Conservation (phyloP, 1,284 basidiomycete species). For the Tilletia horrida region DNA sequence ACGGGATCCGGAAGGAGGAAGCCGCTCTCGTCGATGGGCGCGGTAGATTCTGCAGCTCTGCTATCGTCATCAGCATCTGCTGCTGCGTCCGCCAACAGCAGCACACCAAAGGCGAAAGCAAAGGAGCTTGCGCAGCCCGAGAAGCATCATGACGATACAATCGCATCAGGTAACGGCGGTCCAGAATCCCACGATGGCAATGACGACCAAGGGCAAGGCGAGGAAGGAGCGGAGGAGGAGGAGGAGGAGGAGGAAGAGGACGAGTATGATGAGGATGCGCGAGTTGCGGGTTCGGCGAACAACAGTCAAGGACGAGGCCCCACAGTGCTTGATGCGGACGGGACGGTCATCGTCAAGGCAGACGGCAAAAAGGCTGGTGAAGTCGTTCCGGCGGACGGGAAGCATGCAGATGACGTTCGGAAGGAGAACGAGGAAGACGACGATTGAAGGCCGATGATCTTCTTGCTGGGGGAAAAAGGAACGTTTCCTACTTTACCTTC, state of each 20-base stretch:
- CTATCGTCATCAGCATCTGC: neutral
- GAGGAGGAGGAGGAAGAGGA: conserved; percentile 11
- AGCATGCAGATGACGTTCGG: no score
- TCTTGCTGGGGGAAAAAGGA: no score
- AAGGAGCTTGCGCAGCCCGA: neutral
- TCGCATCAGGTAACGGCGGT: neutral
- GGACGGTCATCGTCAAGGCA: no score
- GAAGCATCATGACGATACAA: neutral
- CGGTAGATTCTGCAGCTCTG: no score
- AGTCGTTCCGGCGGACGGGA: no score
- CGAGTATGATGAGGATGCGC: neutral
- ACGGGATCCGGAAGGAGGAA: no score
- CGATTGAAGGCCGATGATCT: no score
- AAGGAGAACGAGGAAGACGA: no score
- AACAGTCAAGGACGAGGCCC: neutral
- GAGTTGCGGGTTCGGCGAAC: conserved; percentile 1
- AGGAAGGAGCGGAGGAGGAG: neutral
- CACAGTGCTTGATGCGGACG: no score
- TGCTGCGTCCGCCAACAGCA: neutral
- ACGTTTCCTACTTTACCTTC: no score
- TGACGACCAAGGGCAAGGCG: neutral
- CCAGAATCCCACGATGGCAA: neutral
- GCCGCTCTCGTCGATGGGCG: no score
- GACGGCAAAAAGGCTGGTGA: no score
- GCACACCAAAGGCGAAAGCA: neutral